Evolutionary conservation across 306 rosid genomes (phyloP), one percentile per base, ranked within the genome.

Genomic region (Canavalia gladiata): DNA sequence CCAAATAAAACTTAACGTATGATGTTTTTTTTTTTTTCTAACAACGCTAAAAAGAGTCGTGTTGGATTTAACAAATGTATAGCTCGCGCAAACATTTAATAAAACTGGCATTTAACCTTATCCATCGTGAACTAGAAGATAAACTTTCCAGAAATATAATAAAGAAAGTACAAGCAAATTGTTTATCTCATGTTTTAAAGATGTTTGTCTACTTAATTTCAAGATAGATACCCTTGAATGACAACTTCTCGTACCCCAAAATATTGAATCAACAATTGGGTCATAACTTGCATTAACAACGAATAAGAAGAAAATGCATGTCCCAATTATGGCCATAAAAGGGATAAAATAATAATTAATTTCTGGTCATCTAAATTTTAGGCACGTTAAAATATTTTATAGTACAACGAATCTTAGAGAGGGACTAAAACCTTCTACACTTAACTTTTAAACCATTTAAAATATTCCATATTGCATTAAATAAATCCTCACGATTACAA

Each of bases 231-330:
- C 41, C 41, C 2, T 37, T 37, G 25, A 41, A 42, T 74, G 57
- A 33, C 72, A 35, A 72, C 84, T 78, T 80, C 75, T 37, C 0
- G 62, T 18, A 65, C 62, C n/a, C 30, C 50, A 41, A 64, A 50
- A 18, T 18, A 18, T n/a, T 28, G 31, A 63, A 41, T 33, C 25
- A 2, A 30, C 34, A 71, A 71, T 50, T 81, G 41, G 41, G 2
- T 4, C 41, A 37, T 37, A 46, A 50, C 34, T 60, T 45, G 57
- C 39, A 46, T 28, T 63, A 64, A 76, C 35, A 18, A 37, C 1
- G 42, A 54, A 25, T 35, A 49, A 59, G 28, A 57, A 28, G 47
- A 12, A 9, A 54, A 43, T 43, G 51, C 34, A 18, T 18, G 25
- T 18, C 12, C 33, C 65, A 8, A 9, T 25, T 18, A 35, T 5